Percentiles rank a stretch among this genome's conserved stretches.
Conservation (phyloP, 176 grass and related monocot genomes). For the Eremochloa ophiuroides region DNA sequence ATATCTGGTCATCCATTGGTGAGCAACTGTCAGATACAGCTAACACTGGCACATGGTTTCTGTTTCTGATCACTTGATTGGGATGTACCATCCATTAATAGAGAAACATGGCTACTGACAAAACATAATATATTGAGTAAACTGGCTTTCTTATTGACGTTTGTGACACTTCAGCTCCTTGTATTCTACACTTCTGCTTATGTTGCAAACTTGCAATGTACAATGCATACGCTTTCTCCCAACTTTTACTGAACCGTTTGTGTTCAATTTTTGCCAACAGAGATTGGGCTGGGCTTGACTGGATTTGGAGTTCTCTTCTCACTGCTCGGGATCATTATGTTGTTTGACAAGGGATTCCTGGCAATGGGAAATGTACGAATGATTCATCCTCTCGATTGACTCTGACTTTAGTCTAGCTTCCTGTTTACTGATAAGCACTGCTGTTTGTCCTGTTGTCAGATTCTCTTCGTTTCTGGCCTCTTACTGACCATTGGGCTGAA, state of each 20-base stretch:
- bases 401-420: not conserved
- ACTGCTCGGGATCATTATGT: slow-evolving; percentile 75
- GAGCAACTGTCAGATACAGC: not conserved
- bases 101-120: not conserved
- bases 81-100: not conserved
- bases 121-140: not conserved
- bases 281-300: slow-evolving; percentile 78
- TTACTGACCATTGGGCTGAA: slow-evolving; percentile 77
- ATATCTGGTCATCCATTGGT: not conserved
- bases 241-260: not conserved
- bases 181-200: not conserved
- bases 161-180: not conserved
- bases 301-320: slow-evolving; percentile 87
- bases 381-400: not conserved
- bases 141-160: not conserved
- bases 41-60: not conserved
- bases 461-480: slow-evolving; percentile 78
- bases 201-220: slow-evolving; percentile 14
- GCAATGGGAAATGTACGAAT: slow-evolving; percentile 82
- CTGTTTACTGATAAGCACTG: slow-evolving; percentile 4
- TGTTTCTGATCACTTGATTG: not conserved
- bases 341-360: slow-evolving; percentile 90
- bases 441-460: slow-evolving; percentile 28
- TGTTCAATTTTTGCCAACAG: slow-evolving; percentile 26
- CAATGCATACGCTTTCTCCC: not conserved